Conservation (phyloP, 2,329 filamentous ascomycete genomes). For the Xylariaceae sp. region DNA sequence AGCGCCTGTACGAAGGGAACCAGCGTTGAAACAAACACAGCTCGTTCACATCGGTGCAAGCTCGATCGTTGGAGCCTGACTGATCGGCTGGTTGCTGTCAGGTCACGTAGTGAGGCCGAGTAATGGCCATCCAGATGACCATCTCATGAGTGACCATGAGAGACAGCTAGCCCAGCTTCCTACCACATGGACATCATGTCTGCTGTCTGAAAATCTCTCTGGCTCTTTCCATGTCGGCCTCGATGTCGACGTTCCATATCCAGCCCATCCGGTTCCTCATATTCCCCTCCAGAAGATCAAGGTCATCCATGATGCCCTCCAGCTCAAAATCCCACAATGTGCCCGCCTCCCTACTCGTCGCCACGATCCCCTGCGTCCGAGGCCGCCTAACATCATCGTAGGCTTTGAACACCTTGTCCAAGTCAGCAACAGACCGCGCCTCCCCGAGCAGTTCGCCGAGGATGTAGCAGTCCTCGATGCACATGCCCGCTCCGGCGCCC, state of each 20-base stretch:
- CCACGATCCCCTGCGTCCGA: constrained; percentile 44
- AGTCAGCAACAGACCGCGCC: constrained; percentile 27
- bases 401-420: constrained; percentile 42
- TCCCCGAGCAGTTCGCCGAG: constrained; percentile 41
- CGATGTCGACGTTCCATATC: constrained; percentile 34
- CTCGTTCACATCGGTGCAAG: no score
- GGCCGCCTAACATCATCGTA: constrained; percentile 46
- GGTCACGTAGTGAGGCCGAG: no score
- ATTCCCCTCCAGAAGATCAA: constrained; percentile 32
- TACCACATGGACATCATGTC: constrained; percentile 1
- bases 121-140: no score
- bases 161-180: no score
- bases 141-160: no score
- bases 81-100: no score
- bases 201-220: constrained; percentile 28
- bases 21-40: no score
- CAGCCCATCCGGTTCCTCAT: constrained; percentile 30
- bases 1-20: no score
- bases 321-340: constrained; percentile 40
- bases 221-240: constrained; percentile 33
- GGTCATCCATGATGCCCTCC: constrained; percentile 28
- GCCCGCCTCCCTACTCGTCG: constrained; percentile 42
- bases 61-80: no score
- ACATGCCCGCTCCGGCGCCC: constrained; percentile 53
- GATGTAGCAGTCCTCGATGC: constrained; percentile 45